Conservation (phyloP, 495 filamentous ascomycete genomes). For the Penicillium canariense region DNA sequence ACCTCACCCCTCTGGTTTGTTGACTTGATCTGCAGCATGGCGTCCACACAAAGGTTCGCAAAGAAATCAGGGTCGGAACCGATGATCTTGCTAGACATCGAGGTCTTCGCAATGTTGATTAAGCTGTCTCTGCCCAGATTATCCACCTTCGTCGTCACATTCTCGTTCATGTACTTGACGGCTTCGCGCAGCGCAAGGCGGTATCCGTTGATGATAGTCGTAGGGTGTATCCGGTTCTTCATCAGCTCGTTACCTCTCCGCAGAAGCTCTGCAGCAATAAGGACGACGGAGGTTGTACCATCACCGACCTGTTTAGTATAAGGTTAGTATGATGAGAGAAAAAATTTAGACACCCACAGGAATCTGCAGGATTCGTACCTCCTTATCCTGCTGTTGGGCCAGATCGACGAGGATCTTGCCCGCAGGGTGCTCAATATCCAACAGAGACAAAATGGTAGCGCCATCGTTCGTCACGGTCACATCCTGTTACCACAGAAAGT, state of each 20-base stretch:
- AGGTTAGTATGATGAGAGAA: constrained; percentile 11
- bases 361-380: constrained; percentile 48
- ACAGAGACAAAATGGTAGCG: constrained; percentile 88
- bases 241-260: constrained; percentile 94
- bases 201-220: constrained; percentile 98
- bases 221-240: constrained; percentile 99
- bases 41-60: constrained; percentile 93
- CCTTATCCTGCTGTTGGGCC: constrained; percentile 97
- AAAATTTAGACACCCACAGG: not conserved
- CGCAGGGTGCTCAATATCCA: constrained; percentile 96
- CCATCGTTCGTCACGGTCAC: constrained; percentile 99
- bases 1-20: constrained; percentile 84
- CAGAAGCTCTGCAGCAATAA: constrained; percentile 95
- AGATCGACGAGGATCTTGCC: constrained; percentile 98
- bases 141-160: constrained; percentile 93
- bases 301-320: constrained; percentile 67
- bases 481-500: constrained; percentile 55
- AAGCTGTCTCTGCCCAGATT: constrained; percentile 84
- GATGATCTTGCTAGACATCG: constrained; percentile 99
- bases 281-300: constrained; percentile 95
- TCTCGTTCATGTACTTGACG: constrained; percentile 98
- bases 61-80: constrained; percentile 96
- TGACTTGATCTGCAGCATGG: constrained; percentile 91
- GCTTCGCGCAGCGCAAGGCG: constrained; percentile 92
- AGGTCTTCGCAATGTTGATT: constrained; percentile 94